Conservation (phyloP, 164 flowering plant genomes). For the Umbellularia californica region DNA sequence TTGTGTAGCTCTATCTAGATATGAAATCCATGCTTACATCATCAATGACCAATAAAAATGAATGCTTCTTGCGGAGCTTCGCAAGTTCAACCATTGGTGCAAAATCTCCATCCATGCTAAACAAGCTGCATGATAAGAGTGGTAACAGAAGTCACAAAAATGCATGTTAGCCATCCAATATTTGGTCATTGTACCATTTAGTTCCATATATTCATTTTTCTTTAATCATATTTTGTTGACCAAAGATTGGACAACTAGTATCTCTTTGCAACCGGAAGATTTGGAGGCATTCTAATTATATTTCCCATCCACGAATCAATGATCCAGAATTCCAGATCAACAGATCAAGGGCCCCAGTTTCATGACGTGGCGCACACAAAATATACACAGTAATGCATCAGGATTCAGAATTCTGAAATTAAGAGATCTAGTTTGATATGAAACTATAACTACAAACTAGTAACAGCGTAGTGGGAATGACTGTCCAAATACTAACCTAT, state of each 20-base stretch:
- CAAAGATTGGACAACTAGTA: background rate
- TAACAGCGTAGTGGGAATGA: background rate
- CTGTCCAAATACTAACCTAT: slow-evolving; percentile 47
- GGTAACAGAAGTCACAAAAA: background rate
- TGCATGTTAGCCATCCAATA: background rate
- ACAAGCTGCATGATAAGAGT: slow-evolving; percentile 55
- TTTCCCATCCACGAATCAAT: background rate
- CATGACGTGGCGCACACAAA: background rate
- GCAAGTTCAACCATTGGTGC: slow-evolving; percentile 79
- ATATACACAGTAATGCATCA: background rate
- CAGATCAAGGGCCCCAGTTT: background rate
- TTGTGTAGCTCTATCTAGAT: slow-evolving; percentile 1
- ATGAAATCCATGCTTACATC: slow-evolving; percentile 57
- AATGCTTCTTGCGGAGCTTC: slow-evolving; percentile 71
- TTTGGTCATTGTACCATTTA: too few species aligned
- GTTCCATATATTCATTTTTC: background rate
- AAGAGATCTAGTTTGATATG: background rate
- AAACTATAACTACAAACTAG: background rate
- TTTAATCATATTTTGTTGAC: too few species aligned
- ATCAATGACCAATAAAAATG: slow-evolving; percentile 82
- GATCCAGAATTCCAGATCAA: background rate
- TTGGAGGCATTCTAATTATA: background rate
- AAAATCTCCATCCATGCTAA: slow-evolving; percentile 99
- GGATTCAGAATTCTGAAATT: background rate
- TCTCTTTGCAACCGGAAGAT: background rate